phyloP scores from a whole-genome alignment of 108 stramenopile species.

The Skeletonema grethae region DNA sequence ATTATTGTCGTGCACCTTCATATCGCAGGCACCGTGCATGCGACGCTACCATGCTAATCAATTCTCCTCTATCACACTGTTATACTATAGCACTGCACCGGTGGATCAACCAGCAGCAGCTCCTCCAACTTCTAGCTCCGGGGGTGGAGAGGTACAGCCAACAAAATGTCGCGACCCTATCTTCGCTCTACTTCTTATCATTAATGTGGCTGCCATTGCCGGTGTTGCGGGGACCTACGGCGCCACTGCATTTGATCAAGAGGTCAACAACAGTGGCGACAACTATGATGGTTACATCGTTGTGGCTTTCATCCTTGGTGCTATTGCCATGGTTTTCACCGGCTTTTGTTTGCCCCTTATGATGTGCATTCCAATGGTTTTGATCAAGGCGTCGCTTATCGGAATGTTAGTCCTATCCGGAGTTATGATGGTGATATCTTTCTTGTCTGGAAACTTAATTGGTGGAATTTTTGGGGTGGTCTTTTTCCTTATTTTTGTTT shows the following conservation, averaged over 20 bases:
- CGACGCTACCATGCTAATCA: not conserved
- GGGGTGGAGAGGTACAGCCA: constrained; percentile 28
- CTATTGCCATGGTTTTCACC: constrained; percentile 52
- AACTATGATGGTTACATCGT: constrained; percentile 64
- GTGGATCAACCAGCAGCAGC: not conserved
- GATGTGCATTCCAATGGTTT: constrained; percentile 66
- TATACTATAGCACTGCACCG: constrained; percentile 1
- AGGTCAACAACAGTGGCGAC: constrained; percentile 17
- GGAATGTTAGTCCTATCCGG: constrained; percentile 58
- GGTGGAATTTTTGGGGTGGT: constrained; percentile 64
- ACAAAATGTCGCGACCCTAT: constrained; percentile 81
- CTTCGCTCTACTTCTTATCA: constrained; percentile 77
- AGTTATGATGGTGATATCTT: constrained; percentile 55
- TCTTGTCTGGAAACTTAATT: constrained; percentile 49
- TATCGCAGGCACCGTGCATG: no score
- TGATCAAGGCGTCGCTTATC: constrained; percentile 79
- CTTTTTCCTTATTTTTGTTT: constrained; percentile 64
- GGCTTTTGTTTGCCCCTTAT: constrained; percentile 58
- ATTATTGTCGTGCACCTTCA: not conserved
- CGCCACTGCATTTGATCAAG: constrained; percentile 40
- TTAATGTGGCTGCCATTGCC: constrained; percentile 65
- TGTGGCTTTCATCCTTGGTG: constrained; percentile 46
- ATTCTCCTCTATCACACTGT: not conserved
- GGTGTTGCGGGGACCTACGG: constrained; percentile 61
- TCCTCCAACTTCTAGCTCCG: not conserved